These are phyloP conservation scores for Seiridium cupressi DNA, from an alignment of 2,329 filamentous ascomycete genomes.

Conservation along the genomic window DNA sequence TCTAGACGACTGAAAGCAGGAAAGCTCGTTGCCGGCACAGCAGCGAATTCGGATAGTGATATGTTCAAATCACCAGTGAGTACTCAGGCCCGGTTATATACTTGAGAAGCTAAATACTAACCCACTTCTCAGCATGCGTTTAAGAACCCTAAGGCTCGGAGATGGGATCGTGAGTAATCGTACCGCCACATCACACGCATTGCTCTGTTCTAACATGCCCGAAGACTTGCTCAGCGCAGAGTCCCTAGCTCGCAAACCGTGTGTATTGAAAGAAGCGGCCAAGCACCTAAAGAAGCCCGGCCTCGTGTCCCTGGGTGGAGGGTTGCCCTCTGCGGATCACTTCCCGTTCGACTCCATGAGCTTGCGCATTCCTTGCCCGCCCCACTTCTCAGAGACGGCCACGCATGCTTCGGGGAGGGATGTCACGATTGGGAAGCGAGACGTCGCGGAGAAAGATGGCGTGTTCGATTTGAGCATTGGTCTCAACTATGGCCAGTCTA, in stretches of 20 bases:
- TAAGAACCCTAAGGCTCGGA: slow-evolving; percentile 72
- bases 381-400: slow-evolving; percentile 49
- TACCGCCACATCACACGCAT: slow-evolving; percentile 6
- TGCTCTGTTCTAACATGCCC: neutral
- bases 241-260: slow-evolving; percentile 58
- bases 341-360: slow-evolving; percentile 85
- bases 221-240: slow-evolving; percentile 61
- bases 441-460: slow-evolving; percentile 47
- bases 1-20: slow-evolving; percentile 70
- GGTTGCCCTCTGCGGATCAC: slow-evolving; percentile 82
- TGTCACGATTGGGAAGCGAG: slow-evolving; percentile 77
- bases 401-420: slow-evolving; percentile 42
- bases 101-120: no score
- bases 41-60: slow-evolving; percentile 74
- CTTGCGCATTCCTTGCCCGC: slow-evolving; percentile 68
- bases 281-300: slow-evolving; percentile 76
- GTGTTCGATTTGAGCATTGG: slow-evolving; percentile 78
- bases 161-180: slow-evolving; percentile 76
- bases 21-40: slow-evolving; percentile 71
- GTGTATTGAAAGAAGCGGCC: slow-evolving; percentile 80
- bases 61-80: slow-evolving; percentile 76
- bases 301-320: slow-evolving; percentile 88
- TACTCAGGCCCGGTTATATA: neutral
- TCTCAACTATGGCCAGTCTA: slow-evolving; percentile 90
- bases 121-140: slow-evolving; percentile 37